These are phyloP conservation scores for Panus rudis DNA, from an alignment of 768 basidiomycete genomes.

Conservation along the genomic window DNA sequence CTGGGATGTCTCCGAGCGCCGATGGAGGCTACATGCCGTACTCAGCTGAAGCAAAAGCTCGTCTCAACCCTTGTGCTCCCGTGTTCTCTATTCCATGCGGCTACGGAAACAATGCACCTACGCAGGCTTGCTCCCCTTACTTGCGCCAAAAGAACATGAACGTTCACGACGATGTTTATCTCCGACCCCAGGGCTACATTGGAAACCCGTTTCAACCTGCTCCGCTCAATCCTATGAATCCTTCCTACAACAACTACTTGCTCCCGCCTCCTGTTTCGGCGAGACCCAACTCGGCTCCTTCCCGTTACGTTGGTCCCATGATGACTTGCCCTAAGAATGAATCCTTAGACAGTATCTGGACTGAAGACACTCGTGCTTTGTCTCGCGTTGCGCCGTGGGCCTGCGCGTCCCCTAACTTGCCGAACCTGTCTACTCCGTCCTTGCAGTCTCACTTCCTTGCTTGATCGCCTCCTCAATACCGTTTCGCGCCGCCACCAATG, in stretches of 20 bases:
- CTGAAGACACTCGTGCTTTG: neutral
- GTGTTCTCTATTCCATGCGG: conserved; percentile 20
- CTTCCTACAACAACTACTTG: conserved; percentile 11
- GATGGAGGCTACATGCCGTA: no score
- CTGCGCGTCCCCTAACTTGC: conserved; percentile 6
- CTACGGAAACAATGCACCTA: neutral
- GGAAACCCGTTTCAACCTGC: conserved; percentile 3
- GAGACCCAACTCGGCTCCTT: conserved; percentile 22
- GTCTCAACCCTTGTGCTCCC: conserved; percentile 27
- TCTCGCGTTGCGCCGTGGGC: conserved; percentile 8
- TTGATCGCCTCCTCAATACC: no score
- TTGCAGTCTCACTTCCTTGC: neutral
- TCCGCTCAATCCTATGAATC: conserved; percentile 11
- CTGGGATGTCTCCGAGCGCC: no score
- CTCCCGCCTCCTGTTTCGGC: conserved; percentile 12
- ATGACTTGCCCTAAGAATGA: neutral
- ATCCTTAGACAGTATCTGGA: neutral
- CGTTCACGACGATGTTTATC: conserved; percentile 7
- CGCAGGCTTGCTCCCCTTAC: neutral
- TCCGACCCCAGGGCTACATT: conserved; percentile 1
- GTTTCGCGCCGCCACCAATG: neutral
- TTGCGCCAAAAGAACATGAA: conserved; percentile 2
- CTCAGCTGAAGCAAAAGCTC: conserved; percentile 13
- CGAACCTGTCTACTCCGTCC: neutral
- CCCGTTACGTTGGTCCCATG: conserved; percentile 11